Evolutionary conservation across 805 yeast species (phyloP).

Genomic region (Monosporozyma unispora): DNA sequence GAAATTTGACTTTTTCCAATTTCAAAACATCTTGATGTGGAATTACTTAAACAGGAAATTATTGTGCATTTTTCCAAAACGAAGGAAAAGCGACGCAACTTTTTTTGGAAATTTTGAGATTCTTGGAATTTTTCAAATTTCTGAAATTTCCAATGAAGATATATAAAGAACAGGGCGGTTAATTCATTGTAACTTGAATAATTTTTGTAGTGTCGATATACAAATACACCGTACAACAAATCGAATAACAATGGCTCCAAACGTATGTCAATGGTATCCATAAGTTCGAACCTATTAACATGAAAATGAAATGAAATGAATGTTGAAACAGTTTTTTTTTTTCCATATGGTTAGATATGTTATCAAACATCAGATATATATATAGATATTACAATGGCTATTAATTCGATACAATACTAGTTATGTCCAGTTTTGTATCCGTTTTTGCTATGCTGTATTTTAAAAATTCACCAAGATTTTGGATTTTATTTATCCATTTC

Average conservation of each 20-base stretch:
- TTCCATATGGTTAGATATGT: neutral
- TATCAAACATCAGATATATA: neutral
- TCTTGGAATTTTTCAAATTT: neutral
- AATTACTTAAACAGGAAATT: neutral
- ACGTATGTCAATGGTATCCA: conserved; percentile 49
- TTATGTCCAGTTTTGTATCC: neutral
- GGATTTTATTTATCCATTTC: neutral
- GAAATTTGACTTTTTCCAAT: neutral
- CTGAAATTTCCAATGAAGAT: neutral
- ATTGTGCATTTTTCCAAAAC: neutral
- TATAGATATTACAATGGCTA: neutral
- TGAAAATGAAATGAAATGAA: neutral
- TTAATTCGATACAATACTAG: neutral
- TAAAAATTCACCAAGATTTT: conserved; percentile 20
- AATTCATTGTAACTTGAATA: neutral
- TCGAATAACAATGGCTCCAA: conserved; percentile 62
- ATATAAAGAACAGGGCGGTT: neutral
- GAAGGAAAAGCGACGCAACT: neutral
- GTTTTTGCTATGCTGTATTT: conserved; percentile 23
- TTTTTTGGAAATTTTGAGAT: neutral
- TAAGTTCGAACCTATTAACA: conserved; percentile 3
- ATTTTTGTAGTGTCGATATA: neutral
- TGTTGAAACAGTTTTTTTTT: neutral
- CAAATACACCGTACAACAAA: conserved; percentile 1
- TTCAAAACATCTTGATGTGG: neutral